These are phyloP conservation scores for Solanum lignicaule DNA, from an alignment of 257 asterid species.

Conservation along the genomic window DNA sequence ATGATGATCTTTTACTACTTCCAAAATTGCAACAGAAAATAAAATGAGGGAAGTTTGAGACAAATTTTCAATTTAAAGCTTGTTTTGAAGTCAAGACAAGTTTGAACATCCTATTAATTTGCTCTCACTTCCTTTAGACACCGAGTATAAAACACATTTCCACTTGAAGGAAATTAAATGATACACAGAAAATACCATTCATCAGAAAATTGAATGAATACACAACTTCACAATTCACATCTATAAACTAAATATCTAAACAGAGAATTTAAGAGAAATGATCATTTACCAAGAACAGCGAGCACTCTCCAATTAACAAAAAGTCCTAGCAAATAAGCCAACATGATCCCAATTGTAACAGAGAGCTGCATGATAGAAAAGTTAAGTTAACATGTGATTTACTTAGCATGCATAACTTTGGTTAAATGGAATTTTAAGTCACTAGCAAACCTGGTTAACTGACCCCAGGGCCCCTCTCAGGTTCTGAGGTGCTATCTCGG, in stretches of 20 bases:
- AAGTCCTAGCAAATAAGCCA: constrained; percentile 71
- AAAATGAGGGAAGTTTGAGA: not conserved
- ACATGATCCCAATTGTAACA: constrained; percentile 84
- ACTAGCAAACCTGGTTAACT: constrained; percentile 65
- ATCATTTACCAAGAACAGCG: constrained; percentile 70
- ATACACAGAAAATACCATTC: not conserved
- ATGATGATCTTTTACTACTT: not conserved
- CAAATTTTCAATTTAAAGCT: not conserved
- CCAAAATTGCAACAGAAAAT: not conserved
- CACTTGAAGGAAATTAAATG: not conserved
- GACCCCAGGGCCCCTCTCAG: constrained; percentile 83
- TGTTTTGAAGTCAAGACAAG: not conserved
- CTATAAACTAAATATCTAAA: not conserved
- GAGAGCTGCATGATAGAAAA: constrained; percentile 48
- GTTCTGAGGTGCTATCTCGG: constrained; percentile 88
- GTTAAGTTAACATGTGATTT: not conserved
- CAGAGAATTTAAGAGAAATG: not conserved
- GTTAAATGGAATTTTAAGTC: not conserved
- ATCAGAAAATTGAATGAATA: not conserved
- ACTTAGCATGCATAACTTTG: not conserved
- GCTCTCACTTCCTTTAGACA: not conserved
- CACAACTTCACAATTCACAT: not conserved
- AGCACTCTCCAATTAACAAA: constrained; percentile 78
- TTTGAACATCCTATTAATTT: not conserved
- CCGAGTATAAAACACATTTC: not conserved